phyloP scores from a whole-genome alignment of 2,329 filamentous ascomycete genomes.

The Leptographium procerum region DNA sequence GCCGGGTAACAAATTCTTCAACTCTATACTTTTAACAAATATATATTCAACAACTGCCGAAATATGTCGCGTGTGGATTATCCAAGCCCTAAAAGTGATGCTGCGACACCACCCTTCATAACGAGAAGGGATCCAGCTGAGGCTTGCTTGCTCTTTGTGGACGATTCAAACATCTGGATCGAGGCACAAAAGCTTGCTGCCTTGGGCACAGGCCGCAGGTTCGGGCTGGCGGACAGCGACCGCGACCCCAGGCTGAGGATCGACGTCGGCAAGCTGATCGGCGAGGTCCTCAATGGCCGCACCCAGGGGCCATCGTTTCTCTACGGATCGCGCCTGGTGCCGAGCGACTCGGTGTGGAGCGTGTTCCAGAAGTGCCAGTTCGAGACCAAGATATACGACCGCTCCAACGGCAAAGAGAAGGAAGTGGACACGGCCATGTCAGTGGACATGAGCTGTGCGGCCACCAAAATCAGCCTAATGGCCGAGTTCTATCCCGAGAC shows the following conservation, averaged over 20 bases:
- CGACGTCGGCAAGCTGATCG: constrained; percentile 2
- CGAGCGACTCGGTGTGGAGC: constrained; percentile 16
- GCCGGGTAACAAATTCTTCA: no score
- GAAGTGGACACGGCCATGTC: constrained; percentile 17
- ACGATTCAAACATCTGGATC: constrained; percentile 17
- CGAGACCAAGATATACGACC: constrained; percentile 13
- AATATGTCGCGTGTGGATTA: no score
- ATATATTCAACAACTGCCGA: no score
- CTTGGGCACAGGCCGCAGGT: constrained; percentile 11
- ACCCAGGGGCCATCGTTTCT: constrained; percentile 11
- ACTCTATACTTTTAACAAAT: neutral
- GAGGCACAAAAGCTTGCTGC: constrained; percentile 16
- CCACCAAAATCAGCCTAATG: constrained; percentile 8
- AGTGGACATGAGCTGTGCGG: constrained; percentile 10
- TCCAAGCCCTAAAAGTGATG: no score
- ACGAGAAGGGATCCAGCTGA: neutral
- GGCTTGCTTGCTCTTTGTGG: constrained; percentile 15
- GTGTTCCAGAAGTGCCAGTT: constrained; percentile 11
- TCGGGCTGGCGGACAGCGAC: constrained; percentile 14
- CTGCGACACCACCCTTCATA: neutral
- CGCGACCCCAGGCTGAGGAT: constrained; percentile 12
- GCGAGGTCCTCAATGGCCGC: constrained; percentile 9
- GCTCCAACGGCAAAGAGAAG: constrained; percentile 15
- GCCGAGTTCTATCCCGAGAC: constrained; percentile 1
- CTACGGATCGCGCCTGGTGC: constrained; percentile 17